Percentiles rank a stretch among this genome's conserved stretches.
These are phyloP conservation scores for Hylodesmum podocarpum DNA, from an alignment of 306 rosid genomes.

Conservation along the genomic window DNA sequence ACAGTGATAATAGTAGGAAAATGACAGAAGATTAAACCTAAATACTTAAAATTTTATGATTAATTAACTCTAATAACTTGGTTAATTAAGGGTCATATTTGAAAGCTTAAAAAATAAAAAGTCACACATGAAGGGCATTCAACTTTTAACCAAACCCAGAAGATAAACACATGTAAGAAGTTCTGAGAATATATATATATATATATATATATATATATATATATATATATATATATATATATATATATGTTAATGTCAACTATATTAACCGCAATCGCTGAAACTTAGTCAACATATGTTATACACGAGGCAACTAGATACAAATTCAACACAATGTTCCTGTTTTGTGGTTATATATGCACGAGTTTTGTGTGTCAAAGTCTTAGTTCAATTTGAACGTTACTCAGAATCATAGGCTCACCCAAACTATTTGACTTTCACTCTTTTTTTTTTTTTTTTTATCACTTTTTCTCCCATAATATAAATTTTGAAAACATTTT, in stretches of 20 bases:
- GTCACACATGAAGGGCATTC: too few relatives aligned
- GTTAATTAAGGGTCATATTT: too few relatives aligned
- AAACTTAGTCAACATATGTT: background rate
- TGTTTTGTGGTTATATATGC: background rate
- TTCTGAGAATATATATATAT: too few relatives aligned
- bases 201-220: too few relatives aligned
- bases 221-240: too few relatives aligned
- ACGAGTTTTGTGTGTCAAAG: background rate
- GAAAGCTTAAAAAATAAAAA: too few relatives aligned
- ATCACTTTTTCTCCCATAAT: background rate
- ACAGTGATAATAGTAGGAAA: background rate
- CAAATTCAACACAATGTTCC: background rate
- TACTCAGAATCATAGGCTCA: background rate
- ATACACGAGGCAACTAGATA: background rate
- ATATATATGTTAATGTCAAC: background rate
- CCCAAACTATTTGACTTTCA: background rate
- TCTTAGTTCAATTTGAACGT: background rate
- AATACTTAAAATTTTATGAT: background rate
- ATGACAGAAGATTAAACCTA: background rate
- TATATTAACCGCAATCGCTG: background rate
- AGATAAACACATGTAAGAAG: background rate
- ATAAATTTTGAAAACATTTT: background rate
- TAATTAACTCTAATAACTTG: background rate
- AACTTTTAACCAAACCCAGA: too few relatives aligned
- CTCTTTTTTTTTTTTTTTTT: too few relatives aligned